These are phyloP conservation scores for Apiotrichum sp. DNA, from an alignment of 1,284 basidiomycete species.

Conservation along the genomic window DNA sequence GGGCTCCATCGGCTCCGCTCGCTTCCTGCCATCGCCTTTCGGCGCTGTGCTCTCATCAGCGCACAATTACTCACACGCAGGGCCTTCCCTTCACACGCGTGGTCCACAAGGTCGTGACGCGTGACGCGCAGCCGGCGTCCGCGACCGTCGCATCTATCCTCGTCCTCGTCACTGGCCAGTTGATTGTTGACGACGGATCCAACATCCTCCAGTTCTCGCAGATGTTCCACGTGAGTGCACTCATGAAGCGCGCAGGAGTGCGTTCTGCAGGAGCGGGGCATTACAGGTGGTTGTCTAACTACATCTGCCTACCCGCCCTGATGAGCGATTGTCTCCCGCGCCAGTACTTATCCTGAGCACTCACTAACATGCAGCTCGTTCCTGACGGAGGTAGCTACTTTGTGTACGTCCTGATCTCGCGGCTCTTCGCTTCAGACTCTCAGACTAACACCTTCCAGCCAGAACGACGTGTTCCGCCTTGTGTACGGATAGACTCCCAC, in stretches of 20 bases:
- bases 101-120: constrained; percentile 72
- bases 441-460: background rate
- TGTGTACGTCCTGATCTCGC: constrained; percentile 49
- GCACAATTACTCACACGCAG: constrained; percentile 48
- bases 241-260: background rate
- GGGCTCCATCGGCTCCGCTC: no score
- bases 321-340: no score
- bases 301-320: no score
- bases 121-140: constrained; percentile 83
- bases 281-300: no score
- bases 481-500: constrained; percentile 24
- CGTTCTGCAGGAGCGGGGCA: no score
- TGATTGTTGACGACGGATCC: constrained; percentile 69
- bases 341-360: no score
- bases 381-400: constrained; percentile 74
- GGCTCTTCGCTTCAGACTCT: background rate
- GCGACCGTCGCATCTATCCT: constrained; percentile 60
- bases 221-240: constrained; percentile 62
- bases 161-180: constrained; percentile 80
- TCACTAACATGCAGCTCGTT: constrained; percentile 52
- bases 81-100: constrained; percentile 74
- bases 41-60: background rate
- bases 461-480: constrained; percentile 5
- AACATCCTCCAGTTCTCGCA: constrained; percentile 85
- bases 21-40: no score